A percentile compares a stretch with the other conserved stretches of the same genome.
Conservation (phyloP, 2,329 filamentous ascomycete species). For the Penicillium sp. region DNA sequence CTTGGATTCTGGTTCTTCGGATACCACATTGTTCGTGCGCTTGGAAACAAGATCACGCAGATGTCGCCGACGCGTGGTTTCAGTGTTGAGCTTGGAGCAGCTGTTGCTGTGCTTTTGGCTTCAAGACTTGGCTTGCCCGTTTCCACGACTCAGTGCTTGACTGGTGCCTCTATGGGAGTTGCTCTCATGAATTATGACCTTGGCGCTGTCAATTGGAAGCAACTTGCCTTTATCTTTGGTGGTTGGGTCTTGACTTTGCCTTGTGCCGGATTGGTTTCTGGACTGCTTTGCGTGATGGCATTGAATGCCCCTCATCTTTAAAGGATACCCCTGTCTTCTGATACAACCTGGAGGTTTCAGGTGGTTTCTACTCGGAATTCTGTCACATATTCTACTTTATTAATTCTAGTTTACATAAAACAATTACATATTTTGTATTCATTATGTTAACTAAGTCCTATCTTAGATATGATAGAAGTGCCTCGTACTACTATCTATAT, state of each 20-base stretch:
- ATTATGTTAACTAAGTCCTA: too few species aligned
- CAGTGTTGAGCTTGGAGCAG: conserved; percentile 42
- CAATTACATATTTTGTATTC: too few species aligned
- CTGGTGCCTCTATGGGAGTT: conserved; percentile 36
- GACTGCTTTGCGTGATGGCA: conserved; percentile 42
- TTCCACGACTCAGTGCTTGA: conserved; percentile 40
- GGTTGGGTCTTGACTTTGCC: conserved; percentile 49
- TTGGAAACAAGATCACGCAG: conserved; percentile 46
- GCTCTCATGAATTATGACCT: conserved; percentile 39
- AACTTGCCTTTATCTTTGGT: conserved; percentile 44
- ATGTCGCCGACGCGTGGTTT: conserved; percentile 32
- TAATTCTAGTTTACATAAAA: too few species aligned
- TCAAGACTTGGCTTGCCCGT: conserved; percentile 36
- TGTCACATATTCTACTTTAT: too few species aligned
- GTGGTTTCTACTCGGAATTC: too few species aligned
- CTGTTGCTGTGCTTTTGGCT: conserved; percentile 40
- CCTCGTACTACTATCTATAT: too few species aligned
- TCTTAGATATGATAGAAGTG: too few species aligned
- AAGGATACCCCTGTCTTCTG: background rate
- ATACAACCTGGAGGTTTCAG: too few species aligned
- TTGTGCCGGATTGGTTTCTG: conserved; percentile 41
- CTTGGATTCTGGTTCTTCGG: conserved; percentile 44
- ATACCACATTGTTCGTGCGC: conserved; percentile 40
- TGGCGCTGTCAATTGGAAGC: conserved; percentile 46
- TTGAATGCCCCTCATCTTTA: conserved; percentile 42